A percentile compares a stretch with the other conserved stretches of the same genome.
These are phyloP conservation scores for Pichia ethanolica DNA, from an alignment of 805 yeast species.

Conservation along the genomic window DNA sequence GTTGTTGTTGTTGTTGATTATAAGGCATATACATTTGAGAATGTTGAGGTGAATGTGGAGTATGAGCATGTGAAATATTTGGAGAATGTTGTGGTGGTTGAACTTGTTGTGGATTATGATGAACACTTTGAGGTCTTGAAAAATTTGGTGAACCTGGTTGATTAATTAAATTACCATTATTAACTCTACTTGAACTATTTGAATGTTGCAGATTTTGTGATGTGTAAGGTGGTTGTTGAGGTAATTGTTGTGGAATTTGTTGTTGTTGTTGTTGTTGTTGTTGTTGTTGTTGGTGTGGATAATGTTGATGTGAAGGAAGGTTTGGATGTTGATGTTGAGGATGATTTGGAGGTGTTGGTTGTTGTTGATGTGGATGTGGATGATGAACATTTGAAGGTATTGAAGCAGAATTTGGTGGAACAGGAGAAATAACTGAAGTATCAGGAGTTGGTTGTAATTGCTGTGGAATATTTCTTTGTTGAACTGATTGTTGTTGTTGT, in stretches of 20 bases:
- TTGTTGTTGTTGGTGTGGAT: slow-evolving; percentile 9
- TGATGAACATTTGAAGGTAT: not conserved
- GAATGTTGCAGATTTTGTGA: no score
- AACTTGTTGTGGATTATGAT: slow-evolving; percentile 9
- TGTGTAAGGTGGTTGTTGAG: slow-evolving; percentile 1
- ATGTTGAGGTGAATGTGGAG: slow-evolving; percentile 5
- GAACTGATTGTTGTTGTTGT: not conserved
- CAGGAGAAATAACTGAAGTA: slow-evolving; percentile 9
- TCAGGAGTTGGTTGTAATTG: not conserved
- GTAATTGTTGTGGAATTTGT: slow-evolving; percentile 5
- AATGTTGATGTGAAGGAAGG: slow-evolving; percentile 12
- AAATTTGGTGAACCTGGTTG: no score
- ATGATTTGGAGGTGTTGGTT: slow-evolving; percentile 12
- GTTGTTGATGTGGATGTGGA: slow-evolving; percentile 6
- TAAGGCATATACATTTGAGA: not conserved
- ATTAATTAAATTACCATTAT: no score
- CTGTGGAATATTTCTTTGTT: not conserved
- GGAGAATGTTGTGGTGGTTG: slow-evolving; percentile 9
- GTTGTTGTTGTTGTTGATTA: slow-evolving; percentile 15
- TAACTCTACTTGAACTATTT: no score
- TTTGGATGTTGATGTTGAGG: slow-evolving; percentile 5
- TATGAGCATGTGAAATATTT: slow-evolving; percentile 10
- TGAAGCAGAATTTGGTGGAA: slow-evolving; percentile 15
- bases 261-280: slow-evolving; percentile 18
- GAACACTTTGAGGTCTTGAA: not conserved